These are phyloP conservation scores for Alternaria sp. DNA, from an alignment of 2,329 filamentous ascomycete genomes.

Conservation along the genomic window DNA sequence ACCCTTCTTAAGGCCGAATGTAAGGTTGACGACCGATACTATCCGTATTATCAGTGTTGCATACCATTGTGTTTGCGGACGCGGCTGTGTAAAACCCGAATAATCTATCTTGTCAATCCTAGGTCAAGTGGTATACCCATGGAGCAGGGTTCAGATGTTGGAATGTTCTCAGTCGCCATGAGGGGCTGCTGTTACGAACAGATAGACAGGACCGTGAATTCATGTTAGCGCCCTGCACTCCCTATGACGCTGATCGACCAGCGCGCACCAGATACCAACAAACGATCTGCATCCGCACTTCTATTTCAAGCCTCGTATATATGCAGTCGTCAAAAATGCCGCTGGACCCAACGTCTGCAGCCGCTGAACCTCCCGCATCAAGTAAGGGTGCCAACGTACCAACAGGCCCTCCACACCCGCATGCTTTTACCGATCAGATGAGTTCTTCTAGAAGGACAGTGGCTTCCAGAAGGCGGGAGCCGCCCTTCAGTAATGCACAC, in stretches of 20 bases:
- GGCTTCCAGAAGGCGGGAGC: not conserved
- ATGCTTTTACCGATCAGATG: slow-evolving; percentile 2
- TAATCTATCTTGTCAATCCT: not conserved
- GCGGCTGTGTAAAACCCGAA: not conserved
- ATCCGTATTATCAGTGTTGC: not conserved
- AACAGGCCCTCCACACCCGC: not conserved
- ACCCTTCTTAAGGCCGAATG: not conserved
- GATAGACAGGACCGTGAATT: not conserved
- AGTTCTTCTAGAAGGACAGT: slow-evolving; percentile 5
- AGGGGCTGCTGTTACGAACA: not conserved
- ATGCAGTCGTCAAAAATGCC: not conserved
- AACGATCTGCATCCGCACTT: slow-evolving; percentile 2
- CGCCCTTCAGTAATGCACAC: not conserved
- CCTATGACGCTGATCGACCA: not conserved
- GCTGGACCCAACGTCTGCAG: slow-evolving; percentile 1
- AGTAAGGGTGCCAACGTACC: not conserved
- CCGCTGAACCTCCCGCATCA: slow-evolving; percentile 1
- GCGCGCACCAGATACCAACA: not conserved
- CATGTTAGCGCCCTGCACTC: slow-evolving; percentile 1
- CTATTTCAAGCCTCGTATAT: slow-evolving; percentile 7
- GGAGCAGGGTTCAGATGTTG: not conserved
- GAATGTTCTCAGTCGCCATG: not conserved
- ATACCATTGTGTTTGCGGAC: not conserved
- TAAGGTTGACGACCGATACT: not conserved
- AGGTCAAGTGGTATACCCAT: not conserved